phyloP scores from a whole-genome alignment of 306 rosid genomes.

The Datisca glomerata region DNA sequence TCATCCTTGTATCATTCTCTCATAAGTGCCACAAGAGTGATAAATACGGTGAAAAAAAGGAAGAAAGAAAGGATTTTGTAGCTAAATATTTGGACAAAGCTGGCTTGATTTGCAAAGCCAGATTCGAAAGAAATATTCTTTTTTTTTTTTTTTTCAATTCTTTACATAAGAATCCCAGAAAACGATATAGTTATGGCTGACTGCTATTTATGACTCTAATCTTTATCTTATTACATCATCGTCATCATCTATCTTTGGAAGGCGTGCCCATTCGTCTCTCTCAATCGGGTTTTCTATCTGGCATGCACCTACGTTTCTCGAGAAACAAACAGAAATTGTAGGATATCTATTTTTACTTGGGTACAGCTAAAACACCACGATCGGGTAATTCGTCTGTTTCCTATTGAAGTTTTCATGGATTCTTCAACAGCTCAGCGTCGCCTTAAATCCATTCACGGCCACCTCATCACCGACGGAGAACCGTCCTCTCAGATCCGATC shows the following conservation, averaged over 20 bases:
- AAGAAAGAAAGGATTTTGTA: no score
- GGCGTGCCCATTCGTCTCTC: not conserved
- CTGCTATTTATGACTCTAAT: no score
- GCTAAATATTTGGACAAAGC: no score
- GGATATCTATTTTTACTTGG: not conserved
- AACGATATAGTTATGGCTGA: no score
- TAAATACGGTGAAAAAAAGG: no score
- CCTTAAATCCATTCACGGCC: slow-evolving; percentile 42
- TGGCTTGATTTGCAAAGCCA: no score
- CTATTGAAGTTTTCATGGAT: slow-evolving; percentile 51
- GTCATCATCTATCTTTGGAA: not conserved
- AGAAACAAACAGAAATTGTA: not conserved
- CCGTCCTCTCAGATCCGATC: slow-evolving; percentile 38
- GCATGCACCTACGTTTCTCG: not conserved
- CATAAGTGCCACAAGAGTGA: no score
- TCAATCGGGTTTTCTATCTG: not conserved
- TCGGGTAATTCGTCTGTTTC: not conserved
- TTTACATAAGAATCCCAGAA: no score
- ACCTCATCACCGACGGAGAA: slow-evolving; percentile 37
- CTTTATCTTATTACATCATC: not conserved
- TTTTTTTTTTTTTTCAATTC: no score
- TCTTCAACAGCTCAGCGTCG: slow-evolving; percentile 63
- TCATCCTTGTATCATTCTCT: no score
- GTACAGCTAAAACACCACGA: not conserved
- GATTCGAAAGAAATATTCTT: no score